Conservation (phyloP, 1,284 basidiomycete species). For the Apiotrichum montevideense region DNA sequence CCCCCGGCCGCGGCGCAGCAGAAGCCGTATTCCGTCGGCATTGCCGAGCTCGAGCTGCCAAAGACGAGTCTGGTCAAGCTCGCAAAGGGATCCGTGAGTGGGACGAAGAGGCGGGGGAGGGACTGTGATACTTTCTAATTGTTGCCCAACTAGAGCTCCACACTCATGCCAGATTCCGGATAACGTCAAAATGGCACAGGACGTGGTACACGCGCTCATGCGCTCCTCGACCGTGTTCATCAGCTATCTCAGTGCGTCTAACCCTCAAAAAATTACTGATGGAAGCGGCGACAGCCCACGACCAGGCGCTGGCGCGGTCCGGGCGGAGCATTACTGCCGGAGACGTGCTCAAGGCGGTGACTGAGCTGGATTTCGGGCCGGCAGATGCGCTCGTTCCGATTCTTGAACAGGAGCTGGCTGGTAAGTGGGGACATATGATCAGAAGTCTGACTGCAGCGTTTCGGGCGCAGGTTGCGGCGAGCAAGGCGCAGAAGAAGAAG, state of each 20-base stretch:
- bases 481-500: slow-evolving; percentile 31
- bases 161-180: slow-evolving; percentile 61
- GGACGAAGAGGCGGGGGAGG: too few species aligned
- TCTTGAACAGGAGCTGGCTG: slow-evolving; percentile 64
- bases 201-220: slow-evolving; percentile 70
- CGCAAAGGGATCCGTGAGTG: slow-evolving; percentile 62
- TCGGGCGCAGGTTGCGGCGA: slow-evolving; percentile 22
- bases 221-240: slow-evolving; percentile 87
- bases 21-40: slow-evolving; percentile 37
- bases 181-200: slow-evolving; percentile 76
- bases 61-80: slow-evolving; percentile 72
- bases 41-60: slow-evolving; percentile 80
- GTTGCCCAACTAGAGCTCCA: background rate
- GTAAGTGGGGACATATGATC: slow-evolving; percentile 48
- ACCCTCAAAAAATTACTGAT: slow-evolving; percentile 39
- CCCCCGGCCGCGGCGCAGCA: slow-evolving; percentile 30
- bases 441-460: slow-evolving; percentile 22
- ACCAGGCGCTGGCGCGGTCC: slow-evolving; percentile 72
- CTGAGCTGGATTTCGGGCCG: slow-evolving; percentile 62
- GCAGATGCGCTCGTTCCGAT: slow-evolving; percentile 60
- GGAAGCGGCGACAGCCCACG: slow-evolving; percentile 56
- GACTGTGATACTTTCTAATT: background rate
- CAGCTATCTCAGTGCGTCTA: slow-evolving; percentile 68
- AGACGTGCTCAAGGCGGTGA: slow-evolving; percentile 79
- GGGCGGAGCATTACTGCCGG: slow-evolving; percentile 82